phyloP scores from a whole-genome alignment of 805 yeast genomes.

The Ogataea henricii region DNA sequence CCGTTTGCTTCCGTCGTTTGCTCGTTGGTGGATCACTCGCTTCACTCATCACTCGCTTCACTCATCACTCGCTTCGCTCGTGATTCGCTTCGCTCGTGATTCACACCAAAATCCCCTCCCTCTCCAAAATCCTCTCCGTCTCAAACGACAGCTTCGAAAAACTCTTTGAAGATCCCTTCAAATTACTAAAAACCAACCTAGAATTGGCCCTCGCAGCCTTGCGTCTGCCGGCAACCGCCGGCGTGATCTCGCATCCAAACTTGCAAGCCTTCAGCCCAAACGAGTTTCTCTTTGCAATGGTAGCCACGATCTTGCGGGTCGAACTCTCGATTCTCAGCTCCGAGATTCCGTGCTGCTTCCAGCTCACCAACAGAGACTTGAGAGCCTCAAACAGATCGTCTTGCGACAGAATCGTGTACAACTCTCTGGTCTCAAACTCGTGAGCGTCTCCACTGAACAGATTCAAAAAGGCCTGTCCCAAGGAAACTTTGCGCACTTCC shows the following conservation, averaged over 20 bases:
- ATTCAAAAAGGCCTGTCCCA: slow-evolving; percentile 39
- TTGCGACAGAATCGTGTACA: slow-evolving; percentile 39
- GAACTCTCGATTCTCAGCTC: slow-evolving; percentile 49
- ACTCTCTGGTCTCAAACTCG: slow-evolving; percentile 35
- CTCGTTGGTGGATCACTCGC: too few relatives aligned
- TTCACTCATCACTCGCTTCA: too few relatives aligned
- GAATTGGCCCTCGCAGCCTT: slow-evolving; percentile 39
- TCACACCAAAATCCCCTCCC: slow-evolving; percentile 59
- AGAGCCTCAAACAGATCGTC: slow-evolving; percentile 67
- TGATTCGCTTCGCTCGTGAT: neutral
- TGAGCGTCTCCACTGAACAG: slow-evolving; percentile 37
- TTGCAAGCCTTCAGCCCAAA: slow-evolving; percentile 64
- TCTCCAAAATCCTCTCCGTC: slow-evolving; percentile 61
- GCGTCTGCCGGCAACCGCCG: slow-evolving; percentile 34
- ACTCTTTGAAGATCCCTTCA: slow-evolving; percentile 66
- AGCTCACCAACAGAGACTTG: slow-evolving; percentile 59
- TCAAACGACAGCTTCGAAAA: slow-evolving; percentile 61
- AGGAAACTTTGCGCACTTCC: slow-evolving; percentile 24
- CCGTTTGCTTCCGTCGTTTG: too few relatives aligned
- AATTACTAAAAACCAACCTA: slow-evolving; percentile 58
- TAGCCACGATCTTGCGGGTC: slow-evolving; percentile 54
- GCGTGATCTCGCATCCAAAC: slow-evolving; percentile 55
- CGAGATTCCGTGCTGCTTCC: slow-evolving; percentile 72
- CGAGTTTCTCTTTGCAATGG: slow-evolving; percentile 60
- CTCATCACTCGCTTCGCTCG: neutral